phyloP scores from a whole-genome alignment of 805 yeast species.

The Candida khao-thaluensis region DNA sequence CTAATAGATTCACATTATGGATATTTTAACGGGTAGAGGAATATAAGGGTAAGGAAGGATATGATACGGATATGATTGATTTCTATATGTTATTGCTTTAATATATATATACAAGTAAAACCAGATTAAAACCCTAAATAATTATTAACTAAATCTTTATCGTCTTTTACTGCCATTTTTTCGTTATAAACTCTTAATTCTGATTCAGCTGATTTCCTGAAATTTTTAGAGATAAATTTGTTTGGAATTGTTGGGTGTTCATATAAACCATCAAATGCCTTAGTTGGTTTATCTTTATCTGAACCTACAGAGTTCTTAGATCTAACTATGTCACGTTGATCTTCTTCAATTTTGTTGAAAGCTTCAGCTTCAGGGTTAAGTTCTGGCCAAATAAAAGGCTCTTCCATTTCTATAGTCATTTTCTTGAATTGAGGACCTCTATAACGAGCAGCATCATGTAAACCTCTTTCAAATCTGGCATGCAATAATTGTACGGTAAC shows the following conservation, averaged over 20 bases:
- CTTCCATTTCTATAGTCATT: slow-evolving; percentile 95
- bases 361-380: slow-evolving; percentile 37
- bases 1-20: too few relatives aligned
- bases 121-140: slow-evolving; percentile 28
- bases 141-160: slow-evolving; percentile 29
- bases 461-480: slow-evolving; percentile 57
- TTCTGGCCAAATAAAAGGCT: slow-evolving; percentile 96
- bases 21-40: too few relatives aligned
- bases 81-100: not conserved
- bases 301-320: slow-evolving; percentile 59
- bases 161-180: slow-evolving; percentile 23
- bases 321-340: slow-evolving; percentile 49
- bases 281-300: slow-evolving; percentile 63
- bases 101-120: slow-evolving; percentile 6
- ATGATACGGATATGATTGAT: slow-evolving; percentile 1
- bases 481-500: slow-evolving; percentile 84
- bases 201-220: slow-evolving; percentile 26
- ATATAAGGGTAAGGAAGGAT: not conserved
- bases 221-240: slow-evolving; percentile 32
- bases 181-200: slow-evolving; percentile 20
- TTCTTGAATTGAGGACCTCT: slow-evolving; percentile 82
- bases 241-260: slow-evolving; percentile 44
- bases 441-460: slow-evolving; percentile 62
- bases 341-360: slow-evolving; percentile 40
- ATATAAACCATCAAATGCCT: slow-evolving; percentile 71